These are phyloP conservation scores for Akanthomyces uredinophilus DNA, from an alignment of 2,329 filamentous ascomycete genomes.

Conservation along the genomic window DNA sequence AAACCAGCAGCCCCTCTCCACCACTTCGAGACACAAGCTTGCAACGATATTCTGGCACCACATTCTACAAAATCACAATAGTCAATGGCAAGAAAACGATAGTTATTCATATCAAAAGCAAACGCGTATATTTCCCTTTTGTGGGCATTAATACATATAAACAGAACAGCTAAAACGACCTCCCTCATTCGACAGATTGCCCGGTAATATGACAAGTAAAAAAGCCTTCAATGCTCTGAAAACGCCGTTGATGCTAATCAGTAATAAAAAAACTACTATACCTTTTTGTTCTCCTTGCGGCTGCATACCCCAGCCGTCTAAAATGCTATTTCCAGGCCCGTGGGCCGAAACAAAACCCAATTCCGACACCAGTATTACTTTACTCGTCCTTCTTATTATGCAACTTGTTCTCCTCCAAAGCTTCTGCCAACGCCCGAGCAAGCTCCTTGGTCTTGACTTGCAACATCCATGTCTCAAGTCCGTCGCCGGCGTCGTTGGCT, in stretches of 20 bases:
- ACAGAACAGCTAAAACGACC: slow-evolving; percentile 4
- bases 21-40: not conserved
- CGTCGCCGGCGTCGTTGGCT: slow-evolving; percentile 52
- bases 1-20: not conserved
- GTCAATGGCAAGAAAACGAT: not conserved
- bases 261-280: slow-evolving; percentile 14
- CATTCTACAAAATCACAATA: not conserved
- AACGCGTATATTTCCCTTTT: slow-evolving; percentile 4
- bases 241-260: slow-evolving; percentile 15
- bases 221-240: slow-evolving; percentile 11
- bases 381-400: slow-evolving; percentile 48
- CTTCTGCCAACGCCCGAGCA: slow-evolving; percentile 47
- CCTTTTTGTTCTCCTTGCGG: slow-evolving; percentile 14
- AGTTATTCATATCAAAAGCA: not conserved
- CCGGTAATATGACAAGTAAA: slow-evolving; percentile 10
- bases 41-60: not conserved
- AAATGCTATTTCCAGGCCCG: slow-evolving; percentile 13
- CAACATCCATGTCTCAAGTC: slow-evolving; percentile 65
- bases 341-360: slow-evolving; percentile 12
- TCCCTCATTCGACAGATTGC: slow-evolving; percentile 8
- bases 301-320: slow-evolving; percentile 12
- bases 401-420: slow-evolving; percentile 49
- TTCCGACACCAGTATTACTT: slow-evolving; percentile 21
- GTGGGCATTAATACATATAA: slow-evolving; percentile 3
- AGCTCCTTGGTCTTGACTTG: slow-evolving; percentile 62